Evolutionary conservation across 2,329 filamentous ascomycete species (phyloP), one percentile per base, ranked within the genome.

Genomic region (Xylariomycetidae sp.): DNA sequence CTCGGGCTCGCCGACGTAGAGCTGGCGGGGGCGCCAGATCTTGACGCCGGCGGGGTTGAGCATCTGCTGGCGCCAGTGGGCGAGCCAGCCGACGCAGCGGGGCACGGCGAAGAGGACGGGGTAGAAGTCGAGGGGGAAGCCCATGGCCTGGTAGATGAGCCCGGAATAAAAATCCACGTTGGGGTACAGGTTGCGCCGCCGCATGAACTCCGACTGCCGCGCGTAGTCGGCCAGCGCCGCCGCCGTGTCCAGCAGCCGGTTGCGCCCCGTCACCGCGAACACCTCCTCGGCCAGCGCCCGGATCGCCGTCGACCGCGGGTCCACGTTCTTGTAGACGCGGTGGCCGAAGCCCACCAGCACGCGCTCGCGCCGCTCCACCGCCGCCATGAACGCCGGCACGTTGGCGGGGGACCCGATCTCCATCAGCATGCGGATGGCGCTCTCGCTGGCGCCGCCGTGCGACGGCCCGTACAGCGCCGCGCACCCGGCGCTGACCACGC

Each of bases 401-500:
- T 70, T 70, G 26, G 70, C 65, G 3, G 64, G 62, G 1, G 55
- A 61, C 12, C 69, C 70, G 34, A 75, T 69, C 43, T 67, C 60
- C 44, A 67, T 67, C 4, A 75, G 56, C 60, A 68, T 69, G 29
- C 68, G 64, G 47, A 75, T 74, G 0, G 72, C 73, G 15, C 67
- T 65, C 42, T 77, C 74, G 0, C 70, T 72, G 3, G 74, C 74
- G n/a, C 73, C 74, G 35, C 72, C 74, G 50, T 78, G 74, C 0
- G 74, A 68, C 0, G 72, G 72, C 0, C 74, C 74, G 43, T 74
- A 73, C 3, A 70, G 61, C 0, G 70, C 70, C 1, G 72, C 64
- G n/a, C 68, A 65, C 5, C 70, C 61, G 0, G 71, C 68, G 1
- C 70, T 56, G 10, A 76, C 67, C 13, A 71, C 61, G 42, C 66